phyloP scores from a whole-genome alignment of 2,329 filamentous ascomycete species.

The Colletotrichum orchidophilum region DNA sequence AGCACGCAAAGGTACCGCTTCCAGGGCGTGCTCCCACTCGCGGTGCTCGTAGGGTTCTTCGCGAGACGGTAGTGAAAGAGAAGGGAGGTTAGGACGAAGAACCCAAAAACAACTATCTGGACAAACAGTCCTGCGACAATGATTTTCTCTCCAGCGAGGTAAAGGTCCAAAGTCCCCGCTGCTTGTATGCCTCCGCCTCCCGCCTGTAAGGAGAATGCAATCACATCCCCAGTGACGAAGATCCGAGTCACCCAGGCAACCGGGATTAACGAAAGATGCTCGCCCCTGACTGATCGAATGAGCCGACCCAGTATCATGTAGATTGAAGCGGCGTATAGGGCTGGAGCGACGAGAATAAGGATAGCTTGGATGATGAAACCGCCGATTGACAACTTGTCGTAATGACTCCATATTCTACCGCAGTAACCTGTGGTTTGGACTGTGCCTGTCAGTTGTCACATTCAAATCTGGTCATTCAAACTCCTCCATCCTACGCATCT shows the following conservation, averaged over 20 bases:
- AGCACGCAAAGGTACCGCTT: constrained; percentile 42
- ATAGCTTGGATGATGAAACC: constrained; percentile 38
- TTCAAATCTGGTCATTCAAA: neutral
- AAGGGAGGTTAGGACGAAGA: constrained; percentile 58
- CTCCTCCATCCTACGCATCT: neutral
- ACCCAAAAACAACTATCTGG: constrained; percentile 61
- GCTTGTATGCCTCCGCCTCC: constrained; percentile 46
- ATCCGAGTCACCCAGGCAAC: constrained; percentile 52
- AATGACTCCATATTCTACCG: constrained; percentile 36
- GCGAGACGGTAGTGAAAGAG: constrained; percentile 52
- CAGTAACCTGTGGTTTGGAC: constrained; percentile 38
- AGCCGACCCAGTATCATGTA: constrained; percentile 44
- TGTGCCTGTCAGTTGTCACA: neutral
- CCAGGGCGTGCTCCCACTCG: constrained; percentile 37
- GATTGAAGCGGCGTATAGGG: constrained; percentile 34
- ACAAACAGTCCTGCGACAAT: constrained; percentile 61
- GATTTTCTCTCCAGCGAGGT: constrained; percentile 52
- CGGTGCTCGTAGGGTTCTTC: constrained; percentile 33
- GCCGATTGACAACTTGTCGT: constrained; percentile 22
- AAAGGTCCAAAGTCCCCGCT: constrained; percentile 14
- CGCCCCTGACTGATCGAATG: constrained; percentile 39
- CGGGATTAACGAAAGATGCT: constrained; percentile 34
- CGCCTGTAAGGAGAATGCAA: constrained; percentile 54
- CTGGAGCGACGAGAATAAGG: constrained; percentile 36
- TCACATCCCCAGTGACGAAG: constrained; percentile 57